Evolutionary conservation across 805 yeast species (phyloP).

Genomic region (Candida sonorensis): DNA sequence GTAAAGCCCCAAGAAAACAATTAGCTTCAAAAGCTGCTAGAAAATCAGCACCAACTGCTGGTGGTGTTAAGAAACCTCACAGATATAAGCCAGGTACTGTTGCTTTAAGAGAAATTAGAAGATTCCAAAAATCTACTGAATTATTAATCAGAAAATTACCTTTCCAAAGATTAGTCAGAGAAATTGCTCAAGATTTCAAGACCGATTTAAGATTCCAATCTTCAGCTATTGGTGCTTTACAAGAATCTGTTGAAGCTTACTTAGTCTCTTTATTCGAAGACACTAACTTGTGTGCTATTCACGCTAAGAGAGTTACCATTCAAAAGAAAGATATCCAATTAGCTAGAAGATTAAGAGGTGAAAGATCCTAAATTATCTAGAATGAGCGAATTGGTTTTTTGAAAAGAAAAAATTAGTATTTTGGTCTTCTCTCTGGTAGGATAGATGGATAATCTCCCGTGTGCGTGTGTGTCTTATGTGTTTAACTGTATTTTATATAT

Average conservation of each 20-base stretch:
- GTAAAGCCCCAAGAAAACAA: conserved; percentile 94
- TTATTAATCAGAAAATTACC: conserved; percentile 93
- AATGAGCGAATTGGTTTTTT: no score
- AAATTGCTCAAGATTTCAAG: conserved; percentile 91
- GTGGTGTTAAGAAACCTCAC: conserved; percentile 93
- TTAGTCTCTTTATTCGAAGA: conserved; percentile 94
- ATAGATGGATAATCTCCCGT: no score
- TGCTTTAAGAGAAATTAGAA: conserved; percentile 94
- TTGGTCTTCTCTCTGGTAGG: no score
- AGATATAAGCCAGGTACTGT: conserved; percentile 97
- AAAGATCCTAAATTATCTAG: conserved; percentile 68
- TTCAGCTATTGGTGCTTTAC: conserved; percentile 95
- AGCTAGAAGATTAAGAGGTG: conserved; percentile 98
- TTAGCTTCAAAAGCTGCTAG: conserved; percentile 89
- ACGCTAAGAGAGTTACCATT: conserved; percentile 98
- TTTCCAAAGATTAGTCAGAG: conserved; percentile 94
- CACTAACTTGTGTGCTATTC: conserved; percentile 97
- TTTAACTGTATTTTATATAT: no score
- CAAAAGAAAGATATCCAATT: conserved; percentile 97
- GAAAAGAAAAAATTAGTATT: no score
- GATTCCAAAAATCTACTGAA: conserved; percentile 96
- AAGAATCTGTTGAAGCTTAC: conserved; percentile 98
- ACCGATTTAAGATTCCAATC: conserved; percentile 95
- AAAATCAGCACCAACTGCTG: conserved; percentile 86
- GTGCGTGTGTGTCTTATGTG: no score